phyloP scores from a whole-genome alignment of 2,329 filamentous ascomycete genomes.

The Stylonectria norvegica region DNA sequence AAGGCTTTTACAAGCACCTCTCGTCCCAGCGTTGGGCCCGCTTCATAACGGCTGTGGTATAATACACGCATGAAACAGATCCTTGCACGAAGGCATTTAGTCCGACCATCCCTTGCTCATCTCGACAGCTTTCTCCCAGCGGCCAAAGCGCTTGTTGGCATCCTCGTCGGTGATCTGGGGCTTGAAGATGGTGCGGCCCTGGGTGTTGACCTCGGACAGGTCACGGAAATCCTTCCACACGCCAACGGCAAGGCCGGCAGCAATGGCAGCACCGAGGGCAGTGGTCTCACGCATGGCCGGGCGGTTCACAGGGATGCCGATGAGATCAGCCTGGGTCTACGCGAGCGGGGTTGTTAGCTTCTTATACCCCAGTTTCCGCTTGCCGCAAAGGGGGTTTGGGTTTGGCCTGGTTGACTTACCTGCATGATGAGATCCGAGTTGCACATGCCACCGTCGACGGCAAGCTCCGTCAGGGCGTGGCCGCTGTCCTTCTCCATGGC shows the following conservation, averaged over 20 bases:
- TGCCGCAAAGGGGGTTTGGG: too few species aligned
- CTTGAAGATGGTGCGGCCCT: slow-evolving; percentile 66
- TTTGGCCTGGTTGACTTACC: slow-evolving; percentile 35
- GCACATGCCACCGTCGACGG: slow-evolving; percentile 81
- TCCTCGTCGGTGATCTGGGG: slow-evolving; percentile 60
- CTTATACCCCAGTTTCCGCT: neutral
- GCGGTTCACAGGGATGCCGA: slow-evolving; percentile 73
- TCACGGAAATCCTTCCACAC: slow-evolving; percentile 74
- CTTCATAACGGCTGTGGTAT: slow-evolving; percentile 1
- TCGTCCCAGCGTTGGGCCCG: too few species aligned
- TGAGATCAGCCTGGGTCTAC: slow-evolving; percentile 73
- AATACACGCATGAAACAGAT: neutral
- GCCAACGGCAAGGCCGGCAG: slow-evolving; percentile 72
- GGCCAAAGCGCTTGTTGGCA: slow-evolving; percentile 61
- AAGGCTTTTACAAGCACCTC: too few species aligned
- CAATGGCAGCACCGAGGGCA: slow-evolving; percentile 75
- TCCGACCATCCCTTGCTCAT: slow-evolving; percentile 72
- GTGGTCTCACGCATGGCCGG: slow-evolving; percentile 83
- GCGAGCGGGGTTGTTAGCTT: slow-evolving; percentile 4
- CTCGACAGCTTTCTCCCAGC: slow-evolving; percentile 73
- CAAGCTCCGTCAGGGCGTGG: slow-evolving; percentile 67
- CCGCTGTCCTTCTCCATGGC: slow-evolving; percentile 79
- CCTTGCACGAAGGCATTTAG: slow-evolving; percentile 13
- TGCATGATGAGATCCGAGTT: slow-evolving; percentile 79
- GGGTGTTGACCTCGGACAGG: slow-evolving; percentile 66